Evolutionary conservation across 345 rosid genomes (phyloP), one percentile per base, ranked within the genome.

Genomic region (Streptanthus diversifolius): DNA sequence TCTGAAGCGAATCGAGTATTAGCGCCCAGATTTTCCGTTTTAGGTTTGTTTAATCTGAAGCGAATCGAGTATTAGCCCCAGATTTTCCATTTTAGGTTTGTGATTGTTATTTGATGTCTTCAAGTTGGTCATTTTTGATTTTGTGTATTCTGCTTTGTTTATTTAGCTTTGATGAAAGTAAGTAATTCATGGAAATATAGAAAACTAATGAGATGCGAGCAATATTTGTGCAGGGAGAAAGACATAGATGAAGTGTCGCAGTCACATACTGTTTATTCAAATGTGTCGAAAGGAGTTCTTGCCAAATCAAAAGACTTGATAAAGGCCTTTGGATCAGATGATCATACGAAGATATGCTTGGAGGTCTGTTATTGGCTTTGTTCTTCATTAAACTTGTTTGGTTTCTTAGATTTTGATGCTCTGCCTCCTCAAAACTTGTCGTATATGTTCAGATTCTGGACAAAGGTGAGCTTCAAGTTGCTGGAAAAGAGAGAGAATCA

Each of bases 381-480:
- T 15, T 39, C 9, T 55, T 29, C 44, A 9, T 60, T 39, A 17
- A 15, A 22, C 14, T 32, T 43, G 67, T 59, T 71, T 64, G 18
- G 1, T 17, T 53, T 22, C 15, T 19, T 30, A 13, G 37, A 1
- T n/a, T 32, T 40, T 18, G 8, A 12, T 15, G 43, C 29, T 22
- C 7, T 36, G 36, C 25, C 11, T 74, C 33, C 55, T 21, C 33
- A 4, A 24, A 33, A 22, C 2, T 2, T 55, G 19, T 44, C 11
- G 30, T 30, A 12, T 0, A 53, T 52, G 3, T 71, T 56, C 39
- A 93, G 95, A 91, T 95, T 77, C 61, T 95, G 90, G 96, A 91
- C 22, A 90, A 90, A 80, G 99, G 99, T 39, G 99, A 95, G 82
- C 96, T 95, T 72, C 98, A 95, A 78, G 88, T 95, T 79, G 99